Conservation (phyloP, 148 eudicot species). For the Camellia lanceoleosa region DNA sequence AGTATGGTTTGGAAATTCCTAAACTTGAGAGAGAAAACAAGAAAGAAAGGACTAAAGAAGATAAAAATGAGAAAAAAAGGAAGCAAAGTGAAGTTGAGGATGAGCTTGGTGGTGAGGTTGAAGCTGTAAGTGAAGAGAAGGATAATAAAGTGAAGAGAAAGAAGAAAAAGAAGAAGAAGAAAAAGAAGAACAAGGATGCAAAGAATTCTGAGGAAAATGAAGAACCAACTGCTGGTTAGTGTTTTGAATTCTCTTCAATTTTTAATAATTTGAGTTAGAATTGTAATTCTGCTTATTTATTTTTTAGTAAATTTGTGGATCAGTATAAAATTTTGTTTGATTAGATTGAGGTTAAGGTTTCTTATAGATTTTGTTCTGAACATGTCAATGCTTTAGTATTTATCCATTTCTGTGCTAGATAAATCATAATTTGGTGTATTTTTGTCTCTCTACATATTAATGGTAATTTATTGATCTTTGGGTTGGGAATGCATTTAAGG, state of each 20-base stretch:
- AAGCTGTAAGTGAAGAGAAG: slow-evolving; percentile 24
- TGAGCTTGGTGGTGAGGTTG: slow-evolving; percentile 22
- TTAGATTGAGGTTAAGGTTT: background rate
- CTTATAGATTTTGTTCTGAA: too few relatives aligned
- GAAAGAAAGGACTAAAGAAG: slow-evolving; percentile 21
- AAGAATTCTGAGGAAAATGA: slow-evolving; percentile 20
- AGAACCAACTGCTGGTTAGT: slow-evolving; percentile 40
- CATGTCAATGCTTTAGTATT: background rate
- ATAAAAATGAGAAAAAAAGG: slow-evolving; percentile 37
- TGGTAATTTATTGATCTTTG: background rate
- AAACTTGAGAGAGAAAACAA: slow-evolving; percentile 23
- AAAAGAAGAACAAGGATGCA: slow-evolving; percentile 23
- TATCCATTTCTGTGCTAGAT: background rate
- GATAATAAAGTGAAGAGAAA: slow-evolving; percentile 33
- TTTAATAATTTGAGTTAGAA: background rate
- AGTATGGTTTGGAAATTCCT: slow-evolving; percentile 50
- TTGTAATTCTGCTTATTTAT: background rate
- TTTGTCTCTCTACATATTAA: background rate
- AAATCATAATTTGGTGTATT: too few relatives aligned
- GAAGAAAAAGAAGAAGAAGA: slow-evolving; percentile 42
- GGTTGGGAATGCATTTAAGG: background rate
- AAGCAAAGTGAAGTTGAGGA: slow-evolving; percentile 27
- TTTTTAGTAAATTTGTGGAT: background rate
- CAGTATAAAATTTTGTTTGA: background rate
- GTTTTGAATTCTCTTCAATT: slow-evolving; percentile 4